A percentile compares a stretch with the other conserved stretches of the same genome.
Conservation (phyloP, 495 filamentous ascomycete genomes). For the Penicillium bovifimosum region DNA sequence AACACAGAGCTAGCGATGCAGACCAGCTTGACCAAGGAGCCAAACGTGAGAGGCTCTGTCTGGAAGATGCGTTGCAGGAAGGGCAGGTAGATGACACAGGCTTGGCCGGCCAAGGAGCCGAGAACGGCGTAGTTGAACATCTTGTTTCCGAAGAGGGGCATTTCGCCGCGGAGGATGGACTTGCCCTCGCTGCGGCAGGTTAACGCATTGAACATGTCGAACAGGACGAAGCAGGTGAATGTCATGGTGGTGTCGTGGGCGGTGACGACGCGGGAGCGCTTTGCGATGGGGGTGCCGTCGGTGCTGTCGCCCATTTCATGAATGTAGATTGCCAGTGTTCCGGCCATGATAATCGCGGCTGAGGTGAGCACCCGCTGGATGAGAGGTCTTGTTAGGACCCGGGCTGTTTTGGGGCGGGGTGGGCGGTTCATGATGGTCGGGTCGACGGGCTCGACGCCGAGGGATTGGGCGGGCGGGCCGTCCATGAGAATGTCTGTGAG, state of each 20-base stretch:
- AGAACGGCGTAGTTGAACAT: slow-evolving; percentile 96
- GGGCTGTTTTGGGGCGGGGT: slow-evolving; percentile 74
- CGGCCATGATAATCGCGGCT: slow-evolving; percentile 80
- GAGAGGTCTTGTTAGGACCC: slow-evolving; percentile 77
- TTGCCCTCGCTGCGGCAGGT: slow-evolving; percentile 90
- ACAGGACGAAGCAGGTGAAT: slow-evolving; percentile 96
- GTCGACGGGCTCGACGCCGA: slow-evolving; percentile 93
- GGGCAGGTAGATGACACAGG: slow-evolving; percentile 88
- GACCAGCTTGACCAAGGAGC: slow-evolving; percentile 67
- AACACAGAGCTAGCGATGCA: slow-evolving; percentile 81
- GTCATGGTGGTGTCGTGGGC: slow-evolving; percentile 98
- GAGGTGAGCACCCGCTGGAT: slow-evolving; percentile 83
- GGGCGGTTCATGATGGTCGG: slow-evolving; percentile 90
- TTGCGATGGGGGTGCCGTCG: slow-evolving; percentile 30
- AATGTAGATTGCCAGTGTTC: slow-evolving; percentile 85
- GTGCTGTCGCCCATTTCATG: slow-evolving; percentile 74
- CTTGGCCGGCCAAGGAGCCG: slow-evolving; percentile 75
- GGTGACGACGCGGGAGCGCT: slow-evolving; percentile 59
- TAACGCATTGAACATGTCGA: slow-evolving; percentile 98
- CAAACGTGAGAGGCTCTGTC: slow-evolving; percentile 73
- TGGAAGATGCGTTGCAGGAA: slow-evolving; percentile 92
- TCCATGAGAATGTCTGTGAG: slow-evolving; percentile 95
- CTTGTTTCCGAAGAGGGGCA: slow-evolving; percentile 73
- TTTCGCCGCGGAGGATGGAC: slow-evolving; percentile 78
- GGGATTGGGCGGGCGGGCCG: slow-evolving; percentile 92